Conservation (phyloP, 495 filamentous ascomycete genomes). For the Endocarpon pusillum region DNA sequence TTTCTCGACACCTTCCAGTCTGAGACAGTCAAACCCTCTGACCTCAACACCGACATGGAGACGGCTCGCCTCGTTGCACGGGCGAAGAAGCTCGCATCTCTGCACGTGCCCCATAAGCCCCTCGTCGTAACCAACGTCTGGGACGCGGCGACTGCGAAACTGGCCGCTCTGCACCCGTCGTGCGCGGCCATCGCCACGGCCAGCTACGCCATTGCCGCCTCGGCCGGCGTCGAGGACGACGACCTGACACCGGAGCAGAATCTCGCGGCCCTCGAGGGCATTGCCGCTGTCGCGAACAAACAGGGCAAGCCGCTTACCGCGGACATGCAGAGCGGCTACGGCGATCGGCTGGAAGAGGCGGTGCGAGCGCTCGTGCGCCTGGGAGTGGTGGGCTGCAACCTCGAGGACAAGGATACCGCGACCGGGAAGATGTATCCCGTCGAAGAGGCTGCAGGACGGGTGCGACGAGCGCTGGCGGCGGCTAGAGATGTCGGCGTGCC, state of each 20-base stretch:
- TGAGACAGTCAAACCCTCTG: too few species aligned
- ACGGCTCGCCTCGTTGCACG: too few species aligned
- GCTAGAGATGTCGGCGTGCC: slow-evolving; percentile 24
- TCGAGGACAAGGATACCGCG: slow-evolving; percentile 28
- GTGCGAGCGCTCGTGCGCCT: slow-evolving; percentile 20
- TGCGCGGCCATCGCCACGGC: slow-evolving; percentile 35
- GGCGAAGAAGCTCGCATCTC: slow-evolving; percentile 20
- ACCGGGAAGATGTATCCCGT: slow-evolving; percentile 15
- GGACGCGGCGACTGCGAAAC: slow-evolving; percentile 26
- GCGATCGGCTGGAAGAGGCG: slow-evolving; percentile 20
- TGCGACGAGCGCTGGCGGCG: slow-evolving; percentile 16
- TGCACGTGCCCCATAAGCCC: slow-evolving; percentile 30
- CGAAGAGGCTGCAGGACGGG: slow-evolving; percentile 21
- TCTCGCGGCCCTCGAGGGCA: slow-evolving; percentile 58
- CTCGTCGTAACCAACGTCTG: slow-evolving; percentile 36
- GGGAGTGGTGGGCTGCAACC: slow-evolving; percentile 32
- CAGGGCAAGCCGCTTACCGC: slow-evolving; percentile 26
- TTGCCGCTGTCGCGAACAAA: slow-evolving; percentile 39
- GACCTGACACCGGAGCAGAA: slow-evolving; percentile 31
- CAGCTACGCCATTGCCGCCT: slow-evolving; percentile 29
- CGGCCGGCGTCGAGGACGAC: slow-evolving; percentile 24
- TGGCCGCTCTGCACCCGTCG: slow-evolving; percentile 22
- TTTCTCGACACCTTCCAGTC: too few species aligned
- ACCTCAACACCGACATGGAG: too few species aligned
- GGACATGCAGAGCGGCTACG: slow-evolving; percentile 37